Conservation (phyloP, 1,284 basidiomycete species). For the Rhizopogon hawkerae region DNA sequence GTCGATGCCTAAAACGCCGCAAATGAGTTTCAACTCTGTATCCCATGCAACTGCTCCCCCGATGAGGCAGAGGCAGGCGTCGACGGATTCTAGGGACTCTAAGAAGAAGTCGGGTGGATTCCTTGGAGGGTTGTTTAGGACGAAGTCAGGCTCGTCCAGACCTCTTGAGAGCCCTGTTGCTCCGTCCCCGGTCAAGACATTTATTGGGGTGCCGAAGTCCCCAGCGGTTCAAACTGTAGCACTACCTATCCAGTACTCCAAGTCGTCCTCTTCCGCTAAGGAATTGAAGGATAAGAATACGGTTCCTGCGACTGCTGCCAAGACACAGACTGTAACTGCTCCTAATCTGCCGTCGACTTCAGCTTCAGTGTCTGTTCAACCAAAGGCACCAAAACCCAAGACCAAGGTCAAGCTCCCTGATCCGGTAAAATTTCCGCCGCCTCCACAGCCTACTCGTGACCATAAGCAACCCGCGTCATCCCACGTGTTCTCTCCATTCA, state of each 20-base stretch:
- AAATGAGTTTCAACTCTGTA: slow-evolving; percentile 1
- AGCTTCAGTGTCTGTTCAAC: not conserved
- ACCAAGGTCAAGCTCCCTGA: slow-evolving; percentile 24
- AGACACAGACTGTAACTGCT: slow-evolving; percentile 6
- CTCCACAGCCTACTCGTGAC: slow-evolving; percentile 17
- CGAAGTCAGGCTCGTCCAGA: slow-evolving; percentile 28
- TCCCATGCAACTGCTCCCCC: slow-evolving; percentile 14
- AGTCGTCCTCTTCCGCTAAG: slow-evolving; percentile 11
- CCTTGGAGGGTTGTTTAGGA: slow-evolving; percentile 23
- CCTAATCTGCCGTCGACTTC: slow-evolving; percentile 8
- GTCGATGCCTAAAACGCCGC: slow-evolving; percentile 27
- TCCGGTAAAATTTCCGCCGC: slow-evolving; percentile 18
- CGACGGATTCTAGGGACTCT: slow-evolving; percentile 29
- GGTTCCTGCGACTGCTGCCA: slow-evolving; percentile 1
- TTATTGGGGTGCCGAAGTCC: slow-evolving; percentile 18
- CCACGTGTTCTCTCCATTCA: slow-evolving; percentile 53
- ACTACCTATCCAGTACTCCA: slow-evolving; percentile 12
- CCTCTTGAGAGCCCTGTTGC: slow-evolving; percentile 15
- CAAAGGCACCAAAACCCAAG: slow-evolving; percentile 1
- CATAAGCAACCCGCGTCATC: slow-evolving; percentile 22
- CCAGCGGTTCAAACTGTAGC: slow-evolving; percentile 1
- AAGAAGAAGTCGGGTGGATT: slow-evolving; percentile 23
- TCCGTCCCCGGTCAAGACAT: slow-evolving; percentile 13
- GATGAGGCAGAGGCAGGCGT: slow-evolving; percentile 18
- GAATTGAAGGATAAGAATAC: slow-evolving; percentile 10